Conservation (phyloP, 352 stramenopile genomes). For the Globisporangium radiosum region DNA sequence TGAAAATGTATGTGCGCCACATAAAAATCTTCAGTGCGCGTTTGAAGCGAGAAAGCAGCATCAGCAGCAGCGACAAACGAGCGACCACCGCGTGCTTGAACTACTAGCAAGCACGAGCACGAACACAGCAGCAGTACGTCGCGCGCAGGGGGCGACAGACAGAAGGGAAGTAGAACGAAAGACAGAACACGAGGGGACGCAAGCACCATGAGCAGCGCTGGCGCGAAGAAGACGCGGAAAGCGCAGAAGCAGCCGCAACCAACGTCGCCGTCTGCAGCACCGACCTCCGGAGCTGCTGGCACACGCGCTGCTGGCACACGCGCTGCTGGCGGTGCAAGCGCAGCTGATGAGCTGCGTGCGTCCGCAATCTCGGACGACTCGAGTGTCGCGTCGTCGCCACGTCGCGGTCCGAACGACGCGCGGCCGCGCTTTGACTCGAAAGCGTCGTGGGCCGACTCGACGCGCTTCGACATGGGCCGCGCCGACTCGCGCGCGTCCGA, state of each 20-base stretch:
- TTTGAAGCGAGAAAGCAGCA: neutral
- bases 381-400: slow-evolving; percentile 45
- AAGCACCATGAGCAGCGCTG: slow-evolving; percentile 6
- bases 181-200: neutral
- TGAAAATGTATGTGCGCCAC: neutral
- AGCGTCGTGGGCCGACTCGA: slow-evolving; percentile 81
- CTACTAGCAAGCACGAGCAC: neutral
- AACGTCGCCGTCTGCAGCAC: slow-evolving; percentile 6
- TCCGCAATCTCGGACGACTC: slow-evolving; percentile 45
- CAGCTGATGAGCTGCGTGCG: slow-evolving; percentile 4
- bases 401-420: slow-evolving; percentile 22
- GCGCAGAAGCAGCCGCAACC: neutral
- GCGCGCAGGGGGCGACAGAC: too few relatives aligned
- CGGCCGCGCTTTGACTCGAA: slow-evolving; percentile 77
- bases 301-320: neutral
- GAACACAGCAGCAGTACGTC: neutral
- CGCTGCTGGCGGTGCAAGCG: neutral
- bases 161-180: neutral
- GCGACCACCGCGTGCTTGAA: too few relatives aligned
- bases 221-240: neutral
- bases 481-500: slow-evolving; percentile 76
- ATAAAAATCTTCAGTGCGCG: neutral
- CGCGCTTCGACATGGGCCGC: slow-evolving; percentile 79
- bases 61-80: neutral
- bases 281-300: neutral